phyloP scores from a whole-genome alignment of 331 rosid species.

The Saraca asoca region DNA sequence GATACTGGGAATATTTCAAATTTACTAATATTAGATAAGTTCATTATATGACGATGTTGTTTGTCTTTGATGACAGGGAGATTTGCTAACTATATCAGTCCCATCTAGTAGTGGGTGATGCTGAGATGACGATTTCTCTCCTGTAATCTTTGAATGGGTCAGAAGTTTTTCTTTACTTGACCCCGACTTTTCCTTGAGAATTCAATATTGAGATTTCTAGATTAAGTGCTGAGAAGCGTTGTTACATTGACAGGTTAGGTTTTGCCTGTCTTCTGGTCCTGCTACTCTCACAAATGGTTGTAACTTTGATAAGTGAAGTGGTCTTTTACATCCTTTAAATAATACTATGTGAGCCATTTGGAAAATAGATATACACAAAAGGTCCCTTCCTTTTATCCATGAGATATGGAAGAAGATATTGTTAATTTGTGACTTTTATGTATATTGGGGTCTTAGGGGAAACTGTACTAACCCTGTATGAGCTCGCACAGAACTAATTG shows the following conservation, averaged over 20 bases:
- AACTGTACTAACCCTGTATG: not conserved
- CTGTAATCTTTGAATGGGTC: constrained; percentile 13
- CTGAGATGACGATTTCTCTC: constrained; percentile 19
- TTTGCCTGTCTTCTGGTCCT: constrained; percentile 29
- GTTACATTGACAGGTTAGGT: constrained; percentile 29
- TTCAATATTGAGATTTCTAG: constrained; percentile 23
- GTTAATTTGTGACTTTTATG: not conserved
- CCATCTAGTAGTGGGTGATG: constrained; percentile 41
- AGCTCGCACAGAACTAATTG: not conserved
- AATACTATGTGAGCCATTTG: constrained; percentile 24
- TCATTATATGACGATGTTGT: not conserved
- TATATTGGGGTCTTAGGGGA: not conserved
- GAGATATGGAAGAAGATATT: not conserved
- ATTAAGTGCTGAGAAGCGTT: constrained; percentile 33
- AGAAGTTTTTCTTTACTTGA: not conserved
- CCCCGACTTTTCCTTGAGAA: not conserved
- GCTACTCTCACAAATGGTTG: constrained; percentile 20
- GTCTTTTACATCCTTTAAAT: constrained; percentile 29
- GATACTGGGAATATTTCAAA: not conserved
- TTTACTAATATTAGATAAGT: constrained; percentile 3
- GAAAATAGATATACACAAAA: not conserved
- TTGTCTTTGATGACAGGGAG: constrained; percentile 39
- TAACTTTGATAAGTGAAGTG: constrained; percentile 25
- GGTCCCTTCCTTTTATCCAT: constrained; percentile 1
- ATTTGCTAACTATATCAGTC: constrained; percentile 51